A percentile compares a stretch with the other conserved stretches of the same genome.
phyloP scores from a whole-genome alignment of 805 yeast species.

The Scheffersomyces stipitis region DNA sequence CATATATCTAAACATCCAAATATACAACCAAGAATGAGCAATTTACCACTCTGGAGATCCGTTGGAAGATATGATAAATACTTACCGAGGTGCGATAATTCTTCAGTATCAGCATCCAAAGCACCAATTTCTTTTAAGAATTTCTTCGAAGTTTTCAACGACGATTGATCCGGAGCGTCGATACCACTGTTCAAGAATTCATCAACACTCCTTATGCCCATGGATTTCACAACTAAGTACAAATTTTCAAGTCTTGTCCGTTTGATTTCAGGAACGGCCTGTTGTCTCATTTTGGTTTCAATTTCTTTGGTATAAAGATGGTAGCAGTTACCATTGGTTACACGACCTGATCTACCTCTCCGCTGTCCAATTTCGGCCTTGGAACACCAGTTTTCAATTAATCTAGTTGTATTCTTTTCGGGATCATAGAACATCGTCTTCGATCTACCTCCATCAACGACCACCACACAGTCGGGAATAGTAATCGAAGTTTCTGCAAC shows the following conservation, averaged over 20 bases:
- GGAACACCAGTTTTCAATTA: constrained; percentile 84
- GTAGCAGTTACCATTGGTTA: constrained; percentile 76
- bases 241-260: constrained; percentile 81
- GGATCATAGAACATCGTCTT: constrained; percentile 75
- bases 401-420: constrained; percentile 61
- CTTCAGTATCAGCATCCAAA: constrained; percentile 39
- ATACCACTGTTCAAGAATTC: constrained; percentile 71
- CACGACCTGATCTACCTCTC: constrained; percentile 98
- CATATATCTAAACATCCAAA: constrained; percentile 80
- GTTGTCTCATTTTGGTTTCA: constrained; percentile 54
- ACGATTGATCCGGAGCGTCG: constrained; percentile 68
- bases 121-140: constrained; percentile 74
- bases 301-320: constrained; percentile 71
- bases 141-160: constrained; percentile 51
- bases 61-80: constrained; percentile 82
- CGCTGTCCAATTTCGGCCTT: constrained; percentile 87
- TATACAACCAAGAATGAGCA: constrained; percentile 74
- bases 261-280: constrained; percentile 87
- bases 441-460: constrained; percentile 83
- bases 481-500: constrained; percentile 98
- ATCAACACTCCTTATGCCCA: constrained; percentile 77
- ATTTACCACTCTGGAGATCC: constrained; percentile 82
- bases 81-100: constrained; percentile 73
- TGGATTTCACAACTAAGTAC: constrained; percentile 79
- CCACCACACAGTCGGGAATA: constrained; percentile 91